Evolutionary conservation across 192 early-diverging fungal species (phyloP), one percentile per base, ranked within the genome.

Genomic region (Paraglomus occultum): DNA sequence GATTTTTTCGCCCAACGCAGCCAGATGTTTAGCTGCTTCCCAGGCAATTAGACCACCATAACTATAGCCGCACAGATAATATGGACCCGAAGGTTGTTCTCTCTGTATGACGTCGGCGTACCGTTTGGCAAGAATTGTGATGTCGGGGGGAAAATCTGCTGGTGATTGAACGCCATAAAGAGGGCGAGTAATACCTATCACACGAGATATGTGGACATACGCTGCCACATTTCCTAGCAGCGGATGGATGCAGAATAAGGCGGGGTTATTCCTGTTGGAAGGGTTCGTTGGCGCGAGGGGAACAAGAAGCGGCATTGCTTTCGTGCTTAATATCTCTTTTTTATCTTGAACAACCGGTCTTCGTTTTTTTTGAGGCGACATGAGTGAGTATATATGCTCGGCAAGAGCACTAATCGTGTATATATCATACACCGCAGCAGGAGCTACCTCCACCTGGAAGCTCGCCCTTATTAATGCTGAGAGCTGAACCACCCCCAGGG

Each of bases 11-110:
- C 70, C 70, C 11, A 11, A 51, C 14, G n/a, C 15, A 51, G 42
- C 11, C 31, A 71, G 43, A 40, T 48, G 20, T 18, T 20, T 71
- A 5, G 70, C 38, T 59, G 61, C 61, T 71, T 71, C 70, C 55
- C 55, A 49, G 18, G 70, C 70, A 40, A 71, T 31, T 45, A 71
- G 59, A 15, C 70, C 70, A 31, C 70, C 70, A 61, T 58, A 71
- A 14, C 50, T 53, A 45, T 60, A 71, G 59, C 70, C 70, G 42
- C 70, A 58, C 49, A 71, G 38, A 62, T 51, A 61, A 22, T 71
- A 71, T 17, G 70, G 58, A 4, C 59, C 58, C 10, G 14, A 17
- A 22, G 42, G 47, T 22, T 71, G 57, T 51, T 40, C 12, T 18
- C 42, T 10, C 52, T 52, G 64, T 7, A 67, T 17, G 6, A 15